Percentiles rank a stretch among this genome's conserved stretches.
Evolutionary conservation across 176 grass and related monocot species (phyloP).

Genomic region (Raddia guianensis): DNA sequence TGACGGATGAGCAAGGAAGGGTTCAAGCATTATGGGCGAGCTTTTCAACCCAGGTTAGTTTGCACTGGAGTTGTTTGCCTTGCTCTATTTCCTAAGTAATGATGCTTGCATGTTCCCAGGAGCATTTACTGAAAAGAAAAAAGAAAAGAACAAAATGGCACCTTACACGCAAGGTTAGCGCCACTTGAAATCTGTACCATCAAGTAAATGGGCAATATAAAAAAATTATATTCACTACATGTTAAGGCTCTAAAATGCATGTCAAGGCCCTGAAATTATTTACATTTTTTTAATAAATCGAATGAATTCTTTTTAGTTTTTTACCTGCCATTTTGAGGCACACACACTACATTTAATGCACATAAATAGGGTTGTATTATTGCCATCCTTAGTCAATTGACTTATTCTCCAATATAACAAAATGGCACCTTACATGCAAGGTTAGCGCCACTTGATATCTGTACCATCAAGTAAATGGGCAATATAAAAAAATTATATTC

Average conservation of each 20-base stretch:
- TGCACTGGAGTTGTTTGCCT: slow-evolving; percentile 33
- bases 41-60: slow-evolving; percentile 98
- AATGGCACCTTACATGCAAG: too few relatives aligned
- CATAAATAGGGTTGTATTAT: neutral
- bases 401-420: neutral
- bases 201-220: neutral
- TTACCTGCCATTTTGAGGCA: neutral
- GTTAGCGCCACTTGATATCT: slow-evolving; percentile 16
- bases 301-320: neutral
- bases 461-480: slow-evolving; percentile 40
- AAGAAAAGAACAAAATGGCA: slow-evolving; percentile 55
- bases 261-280: slow-evolving; percentile 8
- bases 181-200: too few relatives aligned
- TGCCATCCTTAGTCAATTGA: neutral
- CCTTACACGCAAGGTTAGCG: slow-evolving; percentile 52
- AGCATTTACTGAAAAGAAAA: slow-evolving; percentile 50
- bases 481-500: slow-evolving; percentile 1
- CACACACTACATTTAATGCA: slow-evolving; percentile 27
- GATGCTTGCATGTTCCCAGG: slow-evolving; percentile 45
- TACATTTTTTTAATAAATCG: neutral
- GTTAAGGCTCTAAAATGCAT: slow-evolving; percentile 12
- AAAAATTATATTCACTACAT: neutral
- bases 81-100: slow-evolving; percentile 44
- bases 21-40: slow-evolving; percentile 99
- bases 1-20: slow-evolving; percentile 95